These are phyloP conservation scores for Trichosporon asahii DNA, from an alignment of 1,284 basidiomycete genomes.

Conservation along the genomic window DNA sequence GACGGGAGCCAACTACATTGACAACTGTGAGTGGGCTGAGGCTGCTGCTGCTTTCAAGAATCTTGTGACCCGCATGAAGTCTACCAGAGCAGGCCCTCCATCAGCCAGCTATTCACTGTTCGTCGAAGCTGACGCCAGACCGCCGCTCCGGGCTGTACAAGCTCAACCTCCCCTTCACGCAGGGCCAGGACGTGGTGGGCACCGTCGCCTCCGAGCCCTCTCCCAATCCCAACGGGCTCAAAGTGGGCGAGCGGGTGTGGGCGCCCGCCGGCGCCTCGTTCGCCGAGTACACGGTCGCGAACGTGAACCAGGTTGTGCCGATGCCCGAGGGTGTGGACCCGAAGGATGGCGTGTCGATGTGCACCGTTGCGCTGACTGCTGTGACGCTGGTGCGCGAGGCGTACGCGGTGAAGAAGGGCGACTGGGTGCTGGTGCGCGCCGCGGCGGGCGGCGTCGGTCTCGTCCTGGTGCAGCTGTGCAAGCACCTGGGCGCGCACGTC, in stretches of 20 bases:
- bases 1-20: constrained; percentile 73
- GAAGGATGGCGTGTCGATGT: constrained; percentile 63
- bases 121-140: constrained; percentile 29
- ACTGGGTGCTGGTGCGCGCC: constrained; percentile 66
- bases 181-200: constrained; percentile 78
- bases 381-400: constrained; percentile 76
- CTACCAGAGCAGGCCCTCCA: too few relatives aligned
- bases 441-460: constrained; percentile 72
- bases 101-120: too few relatives aligned
- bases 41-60: too few relatives aligned
- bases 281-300: constrained; percentile 70
- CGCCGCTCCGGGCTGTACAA: constrained; percentile 55
- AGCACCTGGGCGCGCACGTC: constrained; percentile 69
- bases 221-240: constrained; percentile 39
- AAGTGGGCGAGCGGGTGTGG: constrained; percentile 52
- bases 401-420: constrained; percentile 67
- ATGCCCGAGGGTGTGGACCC: constrained; percentile 65
- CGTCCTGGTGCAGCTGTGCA: constrained; percentile 54
- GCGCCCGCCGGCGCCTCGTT: constrained; percentile 61
- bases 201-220: constrained; percentile 53
- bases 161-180: constrained; percentile 63
- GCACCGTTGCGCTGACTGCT: constrained; percentile 77
- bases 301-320: constrained; percentile 61
- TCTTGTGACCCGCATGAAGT: too few relatives aligned
- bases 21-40: constrained; percentile 44